These are phyloP conservation scores for Candida krabiensis DNA, from an alignment of 805 yeast genomes.

Conservation along the genomic window DNA sequence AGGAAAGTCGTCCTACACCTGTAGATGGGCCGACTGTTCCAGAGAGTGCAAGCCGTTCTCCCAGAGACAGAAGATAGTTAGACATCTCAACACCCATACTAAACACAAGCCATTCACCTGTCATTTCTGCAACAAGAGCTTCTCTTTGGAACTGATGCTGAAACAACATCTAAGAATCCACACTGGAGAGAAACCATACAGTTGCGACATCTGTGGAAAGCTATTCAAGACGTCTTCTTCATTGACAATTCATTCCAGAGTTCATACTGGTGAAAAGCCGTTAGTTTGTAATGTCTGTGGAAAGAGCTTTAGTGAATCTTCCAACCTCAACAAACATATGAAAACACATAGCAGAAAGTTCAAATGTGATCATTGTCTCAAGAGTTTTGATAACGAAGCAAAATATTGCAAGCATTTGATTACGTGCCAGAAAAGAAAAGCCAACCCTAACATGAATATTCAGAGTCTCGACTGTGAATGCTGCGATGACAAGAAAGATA, in stretches of 20 bases:
- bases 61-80: slow-evolving; percentile 80
- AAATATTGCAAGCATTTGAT: slow-evolving; percentile 42
- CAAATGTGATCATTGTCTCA: slow-evolving; percentile 53
- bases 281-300: slow-evolving; percentile 77
- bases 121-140: slow-evolving; percentile 60
- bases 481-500: slow-evolving; percentile 1
- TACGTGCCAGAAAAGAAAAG: slow-evolving; percentile 17
- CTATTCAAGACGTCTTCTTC: slow-evolving; percentile 80
- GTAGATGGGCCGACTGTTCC: slow-evolving; percentile 79
- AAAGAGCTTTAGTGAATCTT: slow-evolving; percentile 83
- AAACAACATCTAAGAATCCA: slow-evolving; percentile 82
- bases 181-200: slow-evolving; percentile 86
- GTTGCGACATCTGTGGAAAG: slow-evolving; percentile 73
- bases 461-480: slow-evolving; percentile 4
- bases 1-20: slow-evolving; percentile 67
- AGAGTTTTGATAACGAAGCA: slow-evolving; percentile 47
- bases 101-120: slow-evolving; percentile 80
- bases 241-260: slow-evolving; percentile 77
- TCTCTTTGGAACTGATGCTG: slow-evolving; percentile 77
- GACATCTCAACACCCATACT: slow-evolving; percentile 90
- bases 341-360: slow-evolving; percentile 63
- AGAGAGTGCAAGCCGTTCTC: slow-evolving; percentile 61
- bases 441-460: background rate
- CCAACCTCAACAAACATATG: slow-evolving; percentile 87
- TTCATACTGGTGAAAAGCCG: slow-evolving; percentile 92